phyloP scores from a whole-genome alignment of 306 rosid species.

The Vigna trinervia region DNA sequence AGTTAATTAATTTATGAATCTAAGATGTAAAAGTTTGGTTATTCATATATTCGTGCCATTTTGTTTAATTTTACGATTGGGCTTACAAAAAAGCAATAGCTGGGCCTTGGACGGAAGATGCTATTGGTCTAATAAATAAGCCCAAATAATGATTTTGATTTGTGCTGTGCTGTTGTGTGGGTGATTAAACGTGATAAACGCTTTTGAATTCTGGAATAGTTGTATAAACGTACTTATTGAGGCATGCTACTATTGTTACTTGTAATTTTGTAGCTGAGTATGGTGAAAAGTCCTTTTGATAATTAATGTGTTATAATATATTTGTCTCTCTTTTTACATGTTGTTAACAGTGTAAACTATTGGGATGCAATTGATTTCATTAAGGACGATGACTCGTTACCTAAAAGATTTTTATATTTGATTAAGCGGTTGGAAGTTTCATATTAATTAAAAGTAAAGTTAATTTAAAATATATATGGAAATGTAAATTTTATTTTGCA shows the following conservation, averaged over 20 bases:
- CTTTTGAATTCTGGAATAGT: constrained; percentile 13
- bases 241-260: not conserved
- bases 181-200: constrained; percentile 8
- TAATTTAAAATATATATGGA: too few relatives aligned
- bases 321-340: too few relatives aligned
- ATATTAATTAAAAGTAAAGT: too few relatives aligned
- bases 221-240: constrained; percentile 21
- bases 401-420: too few relatives aligned
- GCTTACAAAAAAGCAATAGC: not conserved
- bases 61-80: not conserved
- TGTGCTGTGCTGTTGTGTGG: not conserved
- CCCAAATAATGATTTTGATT: constrained; percentile 6
- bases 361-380: too few relatives aligned
- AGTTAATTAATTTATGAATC: too few relatives aligned
- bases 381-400: too few relatives aligned
- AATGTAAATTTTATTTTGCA: too few relatives aligned
- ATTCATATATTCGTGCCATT: not conserved
- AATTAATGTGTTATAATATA: too few relatives aligned
- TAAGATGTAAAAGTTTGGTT: not conserved
- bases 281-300: not conserved
- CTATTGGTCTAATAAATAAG: not conserved
- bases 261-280: not conserved
- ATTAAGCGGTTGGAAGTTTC: too few relatives aligned
- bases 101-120: not conserved
- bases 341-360: too few relatives aligned